A percentile compares a stretch with the other conserved stretches of the same genome.
phyloP scores from a whole-genome alignment of 148 eudicot genomes.

The Linanthus parryae region DNA sequence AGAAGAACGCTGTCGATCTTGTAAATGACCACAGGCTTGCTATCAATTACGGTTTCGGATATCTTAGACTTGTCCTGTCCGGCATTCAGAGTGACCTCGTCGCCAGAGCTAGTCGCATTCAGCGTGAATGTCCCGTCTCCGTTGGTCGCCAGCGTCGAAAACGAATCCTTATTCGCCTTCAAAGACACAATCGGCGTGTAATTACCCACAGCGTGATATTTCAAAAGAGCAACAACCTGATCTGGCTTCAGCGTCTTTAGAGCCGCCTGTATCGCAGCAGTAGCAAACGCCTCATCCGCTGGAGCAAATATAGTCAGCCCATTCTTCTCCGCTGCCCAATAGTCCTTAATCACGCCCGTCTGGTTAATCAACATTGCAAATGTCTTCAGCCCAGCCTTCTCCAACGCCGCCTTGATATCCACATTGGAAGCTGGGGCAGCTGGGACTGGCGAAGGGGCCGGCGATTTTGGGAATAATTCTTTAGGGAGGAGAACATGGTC shows the following conservation, averaged over 20 bases:
- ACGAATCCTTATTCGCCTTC: conserved; percentile 27
- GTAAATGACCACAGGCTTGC: conserved; percentile 36
- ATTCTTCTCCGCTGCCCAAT: no score
- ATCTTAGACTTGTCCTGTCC: conserved; percentile 34
- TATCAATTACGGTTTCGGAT: conserved; percentile 27
- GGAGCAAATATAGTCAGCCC: no score
- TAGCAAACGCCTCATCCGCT: no score
- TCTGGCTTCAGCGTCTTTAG: no score
- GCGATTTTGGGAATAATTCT: conserved; percentile 39
- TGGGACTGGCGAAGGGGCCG: conserved; percentile 40
- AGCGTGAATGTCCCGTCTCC: conserved; percentile 43
- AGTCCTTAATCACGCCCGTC: no score
- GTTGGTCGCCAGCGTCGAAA: conserved; percentile 48
- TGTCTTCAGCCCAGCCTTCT: conserved; percentile 44
- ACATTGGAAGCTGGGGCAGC: conserved; percentile 19
- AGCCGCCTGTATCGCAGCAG: no score
- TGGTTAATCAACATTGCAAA: conserved; percentile 28
- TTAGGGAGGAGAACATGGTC: conserved; percentile 51
- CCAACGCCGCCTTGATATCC: conserved; percentile 33
- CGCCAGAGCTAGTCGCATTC: conserved; percentile 22
- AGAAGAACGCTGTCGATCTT: conserved; percentile 55
- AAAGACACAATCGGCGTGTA: no score
- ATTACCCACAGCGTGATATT: no score
- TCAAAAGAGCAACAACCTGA: no score
- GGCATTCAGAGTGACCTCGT: conserved; percentile 29